Conservation (phyloP, 257 asterid genomes). For the Capsicum chinense region DNA sequence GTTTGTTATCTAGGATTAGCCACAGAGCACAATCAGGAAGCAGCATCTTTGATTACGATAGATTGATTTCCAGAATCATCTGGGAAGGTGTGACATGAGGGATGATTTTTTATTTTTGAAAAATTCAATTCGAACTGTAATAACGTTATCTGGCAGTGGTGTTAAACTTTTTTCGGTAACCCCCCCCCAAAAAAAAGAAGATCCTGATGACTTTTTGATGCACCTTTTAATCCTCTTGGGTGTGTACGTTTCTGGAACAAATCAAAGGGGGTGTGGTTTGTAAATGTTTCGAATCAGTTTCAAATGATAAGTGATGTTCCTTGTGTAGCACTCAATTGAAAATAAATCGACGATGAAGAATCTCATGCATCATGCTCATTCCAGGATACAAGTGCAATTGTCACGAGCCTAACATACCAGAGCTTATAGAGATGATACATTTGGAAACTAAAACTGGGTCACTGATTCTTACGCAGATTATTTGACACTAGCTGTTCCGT, state of each 20-base stretch:
- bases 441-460: background rate
- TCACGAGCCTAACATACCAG: background rate
- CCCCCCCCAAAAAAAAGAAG: no score
- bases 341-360: background rate
- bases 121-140: background rate
- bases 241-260: background rate
- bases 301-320: no score
- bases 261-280: background rate
- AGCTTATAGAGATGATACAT: background rate
- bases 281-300: no score
- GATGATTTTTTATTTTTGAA: background rate
- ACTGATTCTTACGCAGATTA: background rate
- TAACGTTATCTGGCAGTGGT: background rate
- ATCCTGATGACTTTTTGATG: background rate
- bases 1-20: background rate
- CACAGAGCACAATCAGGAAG: background rate
- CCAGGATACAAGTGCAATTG: background rate
- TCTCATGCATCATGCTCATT: background rate
- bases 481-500: background rate
- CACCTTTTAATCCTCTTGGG: background rate
- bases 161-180: background rate
- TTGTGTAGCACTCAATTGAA: no score
- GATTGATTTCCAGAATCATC: background rate
- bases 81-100: no score
- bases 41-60: background rate